Base-by-base conservation (phyloP, 768 basidiomycete genomes). In the Pleurotus ostreatus region DNA sequence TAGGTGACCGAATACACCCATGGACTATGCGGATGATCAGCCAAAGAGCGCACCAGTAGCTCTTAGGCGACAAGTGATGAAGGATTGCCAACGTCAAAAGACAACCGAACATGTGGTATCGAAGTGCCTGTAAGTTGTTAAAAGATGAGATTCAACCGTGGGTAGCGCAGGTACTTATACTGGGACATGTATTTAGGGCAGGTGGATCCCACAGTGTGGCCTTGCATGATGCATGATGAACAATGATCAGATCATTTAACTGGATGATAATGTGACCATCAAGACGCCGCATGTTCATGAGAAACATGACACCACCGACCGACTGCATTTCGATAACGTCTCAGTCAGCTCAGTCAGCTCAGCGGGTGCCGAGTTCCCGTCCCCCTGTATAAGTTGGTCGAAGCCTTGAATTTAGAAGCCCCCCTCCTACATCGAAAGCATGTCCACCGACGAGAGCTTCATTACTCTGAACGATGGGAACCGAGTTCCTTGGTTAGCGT, bases 1-100 rank as follows among this genome's bases (percentile, higher is more conserved):
- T 75, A 82, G 84, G 84, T 86, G 85, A 85, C 85, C 74, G 76
- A 75, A 58, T 60, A 38, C 75, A 73, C 70, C 80, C 78, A 78
- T 62, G 37, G 56, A 56, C 60, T 63, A 62, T 44, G n/a, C n/a
- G 76, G 75, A 78, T 71, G 76, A 63, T 69, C 78, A 70, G 85
- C 84, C 85, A 82, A 85, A 81, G 79, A 77, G 77, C 76, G 78
- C 64, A 80, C 66, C 79, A 55, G 59, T 72, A 63, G n/a, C 59
- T 86, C 81, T 86, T 70, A 85, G 84, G 81, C 78, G 63, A 68
- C 66, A 62, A 63, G 54, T 34, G 79, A 81, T 83, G 79, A 77
- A 77, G 68, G 78, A 76, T 70, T 75, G 77, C 65, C 71, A 64
- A 57, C 57, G 49, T 59, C 49, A 7, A 57, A 60, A 68, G 73